Evolutionary conservation across 2,329 filamentous ascomycete genomes (phyloP).

Genomic region (Microsporum ferrugineum): DNA sequence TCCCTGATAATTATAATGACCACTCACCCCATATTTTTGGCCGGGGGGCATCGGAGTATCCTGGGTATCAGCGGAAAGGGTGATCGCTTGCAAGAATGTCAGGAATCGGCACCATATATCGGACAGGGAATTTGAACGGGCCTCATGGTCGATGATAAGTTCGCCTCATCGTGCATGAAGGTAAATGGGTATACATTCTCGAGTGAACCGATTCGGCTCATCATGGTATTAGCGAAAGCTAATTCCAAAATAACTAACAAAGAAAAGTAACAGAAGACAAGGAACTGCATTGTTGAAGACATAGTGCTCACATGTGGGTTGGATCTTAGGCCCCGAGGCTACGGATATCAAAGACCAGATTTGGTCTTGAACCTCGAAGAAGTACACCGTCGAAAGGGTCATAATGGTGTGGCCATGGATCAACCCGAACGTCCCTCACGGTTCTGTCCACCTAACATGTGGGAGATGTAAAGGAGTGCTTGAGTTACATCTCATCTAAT

Average conservation of each 20-base stretch:
- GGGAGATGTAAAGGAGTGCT: not conserved
- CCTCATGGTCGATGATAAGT: not conserved
- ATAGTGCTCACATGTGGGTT: not conserved
- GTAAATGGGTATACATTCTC: not conserved
- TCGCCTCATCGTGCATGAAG: not conserved
- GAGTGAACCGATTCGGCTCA: not conserved
- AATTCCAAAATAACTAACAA: not conserved
- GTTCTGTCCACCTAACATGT: not conserved
- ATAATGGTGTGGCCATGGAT: not conserved
- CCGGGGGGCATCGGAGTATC: not conserved
- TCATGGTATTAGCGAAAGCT: not conserved
- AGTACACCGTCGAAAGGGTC: not conserved
- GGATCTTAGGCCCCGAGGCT: not conserved
- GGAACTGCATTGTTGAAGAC: not conserved
- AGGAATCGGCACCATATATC: not conserved
- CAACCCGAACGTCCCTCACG: not conserved
- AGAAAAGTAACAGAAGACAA: not conserved
- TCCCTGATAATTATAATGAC: not conserved
- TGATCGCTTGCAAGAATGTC: not conserved
- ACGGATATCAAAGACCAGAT: not conserved
- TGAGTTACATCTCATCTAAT: not conserved
- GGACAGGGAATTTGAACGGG: not conserved
- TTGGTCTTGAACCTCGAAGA: not conserved
- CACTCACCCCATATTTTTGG: not conserved
- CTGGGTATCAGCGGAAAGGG: not conserved